Base-by-base conservation (phyloP, 2,329 filamentous ascomycete genomes). In the Thielaviopsis punctulata region DNA sequence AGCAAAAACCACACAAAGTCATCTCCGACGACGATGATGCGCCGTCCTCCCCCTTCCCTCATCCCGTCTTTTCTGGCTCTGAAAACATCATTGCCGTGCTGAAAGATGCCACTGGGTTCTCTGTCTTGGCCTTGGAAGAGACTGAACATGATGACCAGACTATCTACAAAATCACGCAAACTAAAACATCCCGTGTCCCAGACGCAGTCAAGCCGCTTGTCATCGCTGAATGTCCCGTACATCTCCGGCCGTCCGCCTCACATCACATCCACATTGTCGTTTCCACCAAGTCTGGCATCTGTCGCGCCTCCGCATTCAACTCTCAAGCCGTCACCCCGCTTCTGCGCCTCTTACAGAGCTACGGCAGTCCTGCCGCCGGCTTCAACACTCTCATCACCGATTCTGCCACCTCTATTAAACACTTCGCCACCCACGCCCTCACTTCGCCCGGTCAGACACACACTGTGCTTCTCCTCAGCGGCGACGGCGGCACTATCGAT, bases 401-500 rank as follows among this genome's bases (percentile, higher is more conserved):
- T 22, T 82, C 76, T 25, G 68, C 74, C 1, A 66, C 77, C 1
- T 84, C 76, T 12, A 74, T 95, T 41, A 69, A 71, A 5, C 69
- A 83, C 1, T 77, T 93, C 51, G 76, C 82, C 0, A 59, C 57
- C 8, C 70, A 70, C 1, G 57, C 66, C 4, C 58, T 48, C 8
- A 18, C 41, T 2, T n/a, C 30, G 1, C 13, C 62, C n/a, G 52
- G 53, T n/a, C 52, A 56, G 50, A 50, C 57, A 24, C 49, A 81
- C 61, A 80, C 80, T 0, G 72, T 95, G 23, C 66, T 95, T 25
- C 73, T 96, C 12, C 72, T 95, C 4, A 90, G 84, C 48, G 90
- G 90, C 6, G 90, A 96, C 63, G 90, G 90, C 13, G 90, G 88
- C 5, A 65, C 94, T 2, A 75, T 88, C 18, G 90, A 96, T 59